These are phyloP conservation scores for Magnolia changhungtana DNA, from an alignment of 164 flowering plant species.

Conservation along the genomic window DNA sequence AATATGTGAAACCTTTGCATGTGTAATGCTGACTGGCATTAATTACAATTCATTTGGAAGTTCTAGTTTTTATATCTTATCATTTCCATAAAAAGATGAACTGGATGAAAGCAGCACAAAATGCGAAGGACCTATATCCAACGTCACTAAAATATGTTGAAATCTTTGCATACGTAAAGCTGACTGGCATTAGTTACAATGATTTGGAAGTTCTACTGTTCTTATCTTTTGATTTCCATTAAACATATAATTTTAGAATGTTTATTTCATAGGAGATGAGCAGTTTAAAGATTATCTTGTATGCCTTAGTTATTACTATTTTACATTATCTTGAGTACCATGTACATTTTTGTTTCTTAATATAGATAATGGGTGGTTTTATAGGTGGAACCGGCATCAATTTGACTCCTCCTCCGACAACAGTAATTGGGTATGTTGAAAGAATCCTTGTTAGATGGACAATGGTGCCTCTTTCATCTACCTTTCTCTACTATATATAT, in stretches of 20 bases:
- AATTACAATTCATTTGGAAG: not conserved
- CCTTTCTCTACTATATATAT: too few relatives aligned
- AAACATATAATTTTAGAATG: not conserved
- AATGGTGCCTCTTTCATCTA: not conserved
- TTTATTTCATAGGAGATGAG: not conserved
- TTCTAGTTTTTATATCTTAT: not conserved
- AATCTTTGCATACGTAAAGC: not conserved
- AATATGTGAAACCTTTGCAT: too few relatives aligned
- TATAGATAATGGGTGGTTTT: conserved; percentile 13
- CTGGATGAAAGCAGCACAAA: not conserved
- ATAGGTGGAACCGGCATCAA: conserved; percentile 98
- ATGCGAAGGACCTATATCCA: not conserved
- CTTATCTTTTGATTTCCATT: not conserved
- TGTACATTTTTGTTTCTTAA: not conserved
- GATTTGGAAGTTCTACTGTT: not conserved
- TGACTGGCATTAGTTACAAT: not conserved
- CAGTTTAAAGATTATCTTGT: not conserved
- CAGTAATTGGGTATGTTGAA: conserved; percentile 64
- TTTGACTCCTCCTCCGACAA: conserved; percentile 81
- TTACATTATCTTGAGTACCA: too few relatives aligned
- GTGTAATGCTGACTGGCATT: not conserved
- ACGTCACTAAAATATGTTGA: not conserved
- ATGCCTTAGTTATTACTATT: not conserved
- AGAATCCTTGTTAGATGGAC: not conserved
- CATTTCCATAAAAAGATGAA: too few relatives aligned